Evolutionary conservation across 2,329 filamentous ascomycete genomes (phyloP).

Genomic region (Thermomyces lanuginosus): DNA sequence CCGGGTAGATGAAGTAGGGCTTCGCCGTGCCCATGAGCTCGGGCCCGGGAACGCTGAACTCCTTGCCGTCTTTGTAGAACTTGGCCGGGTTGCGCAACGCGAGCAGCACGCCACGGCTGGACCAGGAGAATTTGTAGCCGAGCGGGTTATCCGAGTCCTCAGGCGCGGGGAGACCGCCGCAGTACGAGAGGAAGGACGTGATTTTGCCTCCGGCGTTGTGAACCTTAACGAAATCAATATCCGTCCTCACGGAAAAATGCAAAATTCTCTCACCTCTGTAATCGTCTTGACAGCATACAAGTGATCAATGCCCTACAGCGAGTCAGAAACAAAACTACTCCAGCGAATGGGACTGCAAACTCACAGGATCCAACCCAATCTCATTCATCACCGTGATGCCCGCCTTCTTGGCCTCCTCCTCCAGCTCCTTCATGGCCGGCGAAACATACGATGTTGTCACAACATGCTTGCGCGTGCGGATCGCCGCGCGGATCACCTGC

Average conservation of each 20-base stretch:
- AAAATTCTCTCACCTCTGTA: conserved; percentile 23
- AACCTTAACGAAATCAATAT: no score
- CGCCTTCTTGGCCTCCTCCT: conserved; percentile 66
- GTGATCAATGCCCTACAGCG: conserved; percentile 25
- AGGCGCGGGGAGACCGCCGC: conserved; percentile 58
- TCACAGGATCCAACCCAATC: conserved; percentile 47
- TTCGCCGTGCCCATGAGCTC: conserved; percentile 78
- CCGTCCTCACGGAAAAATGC: no score
- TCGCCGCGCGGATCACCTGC: conserved; percentile 80
- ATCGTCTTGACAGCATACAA: conserved; percentile 77
- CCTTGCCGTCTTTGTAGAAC: conserved; percentile 64
- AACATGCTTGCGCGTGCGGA: conserved; percentile 86
- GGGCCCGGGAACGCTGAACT: conserved; percentile 45
- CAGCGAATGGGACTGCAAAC: conserved; percentile 2
- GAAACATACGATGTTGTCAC: conserved; percentile 92
- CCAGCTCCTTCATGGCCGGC: conserved; percentile 79
- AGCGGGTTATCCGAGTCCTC: conserved; percentile 76
- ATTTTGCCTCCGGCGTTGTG: conserved; percentile 79
- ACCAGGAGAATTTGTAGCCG: conserved; percentile 83
- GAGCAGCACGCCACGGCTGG: conserved; percentile 68
- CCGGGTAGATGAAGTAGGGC: conserved; percentile 80
- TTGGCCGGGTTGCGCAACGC: conserved; percentile 74
- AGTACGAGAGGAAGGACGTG: conserved; percentile 64
- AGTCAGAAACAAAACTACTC: conserved; percentile 1
- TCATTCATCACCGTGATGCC: conserved; percentile 98